Conservation (phyloP, 2,329 filamentous ascomycete species). For the Emmonsia crescens region DNA sequence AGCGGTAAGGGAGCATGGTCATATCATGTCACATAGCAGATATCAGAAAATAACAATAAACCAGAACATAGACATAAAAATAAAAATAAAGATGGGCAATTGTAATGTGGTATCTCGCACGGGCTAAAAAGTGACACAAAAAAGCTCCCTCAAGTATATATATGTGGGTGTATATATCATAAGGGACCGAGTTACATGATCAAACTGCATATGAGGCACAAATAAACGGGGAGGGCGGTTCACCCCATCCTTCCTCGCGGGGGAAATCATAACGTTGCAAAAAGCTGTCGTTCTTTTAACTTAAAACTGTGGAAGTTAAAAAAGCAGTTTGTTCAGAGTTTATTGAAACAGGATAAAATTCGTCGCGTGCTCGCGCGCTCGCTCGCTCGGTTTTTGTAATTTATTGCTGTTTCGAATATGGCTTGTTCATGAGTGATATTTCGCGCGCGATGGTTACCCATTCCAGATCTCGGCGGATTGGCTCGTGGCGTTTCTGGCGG, state of each 20-base stretch:
- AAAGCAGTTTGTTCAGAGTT: too few relatives aligned
- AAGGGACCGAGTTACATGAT: not conserved
- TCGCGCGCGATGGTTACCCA: slow-evolving; percentile 83
- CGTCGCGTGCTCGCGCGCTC: not conserved
- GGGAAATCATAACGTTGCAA: not conserved
- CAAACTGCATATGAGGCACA: not conserved
- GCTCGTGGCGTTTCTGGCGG: slow-evolving; percentile 42
- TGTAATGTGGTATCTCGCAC: not conserved
- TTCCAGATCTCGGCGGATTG: slow-evolving; percentile 67
- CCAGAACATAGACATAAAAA: not conserved
- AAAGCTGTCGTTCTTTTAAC: too few relatives aligned
- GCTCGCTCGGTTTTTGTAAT: not conserved
- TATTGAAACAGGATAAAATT: slow-evolving; percentile 8
- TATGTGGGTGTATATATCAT: not conserved
- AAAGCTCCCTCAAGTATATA: not conserved
- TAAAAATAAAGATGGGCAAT: not conserved
- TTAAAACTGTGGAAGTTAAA: too few relatives aligned
- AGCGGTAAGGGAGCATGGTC: not conserved
- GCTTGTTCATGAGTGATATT: slow-evolving; percentile 90
- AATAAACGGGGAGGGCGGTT: too few relatives aligned
- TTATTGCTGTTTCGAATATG: slow-evolving; percentile 47
- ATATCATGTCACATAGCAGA: not conserved
- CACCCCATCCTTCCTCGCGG: not conserved
- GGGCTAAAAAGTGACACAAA: not conserved
- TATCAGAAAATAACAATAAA: not conserved